Conservation (phyloP, 176 grass and related monocot species). For the Cenchrus purpureus region DNA sequence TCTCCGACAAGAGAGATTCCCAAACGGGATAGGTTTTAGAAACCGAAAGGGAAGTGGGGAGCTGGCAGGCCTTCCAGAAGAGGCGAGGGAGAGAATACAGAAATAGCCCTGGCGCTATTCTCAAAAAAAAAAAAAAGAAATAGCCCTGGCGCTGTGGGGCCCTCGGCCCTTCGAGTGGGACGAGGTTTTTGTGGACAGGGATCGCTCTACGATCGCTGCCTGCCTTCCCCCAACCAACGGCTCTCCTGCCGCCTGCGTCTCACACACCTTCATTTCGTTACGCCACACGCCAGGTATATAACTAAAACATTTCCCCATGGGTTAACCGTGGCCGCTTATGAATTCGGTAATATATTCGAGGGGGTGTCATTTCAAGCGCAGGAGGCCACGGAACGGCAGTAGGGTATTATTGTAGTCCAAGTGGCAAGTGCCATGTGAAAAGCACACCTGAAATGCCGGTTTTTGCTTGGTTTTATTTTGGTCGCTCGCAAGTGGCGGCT, state of each 20-base stretch:
- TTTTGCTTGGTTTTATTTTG: background rate
- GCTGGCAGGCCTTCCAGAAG: constrained; percentile 25
- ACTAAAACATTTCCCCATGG: background rate
- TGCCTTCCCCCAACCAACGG: constrained; percentile 38
- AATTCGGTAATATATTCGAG: background rate
- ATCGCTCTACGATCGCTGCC: constrained; percentile 45
- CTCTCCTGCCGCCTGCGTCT: background rate
- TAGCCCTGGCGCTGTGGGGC: background rate
- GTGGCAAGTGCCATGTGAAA: constrained; percentile 2
- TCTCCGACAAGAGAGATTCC: background rate
- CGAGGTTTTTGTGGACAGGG: constrained; percentile 68
- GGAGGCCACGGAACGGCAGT: background rate
- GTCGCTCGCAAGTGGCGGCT: background rate
- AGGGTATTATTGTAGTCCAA: background rate
- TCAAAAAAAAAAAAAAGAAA: no score
- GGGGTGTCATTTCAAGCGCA: background rate
- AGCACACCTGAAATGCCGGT: constrained; percentile 35
- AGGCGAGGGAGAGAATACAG: background rate
- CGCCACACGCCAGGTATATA: background rate
- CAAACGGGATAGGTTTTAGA: constrained; percentile 8
- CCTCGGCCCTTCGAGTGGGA: constrained; percentile 25
- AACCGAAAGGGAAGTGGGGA: constrained; percentile 1
- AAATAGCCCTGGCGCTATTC: background rate
- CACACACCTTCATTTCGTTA: background rate
- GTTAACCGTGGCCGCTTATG: constrained; percentile 39